phyloP scores from a whole-genome alignment of 345 rosid genomes.

The Pistacia atlantica region DNA sequence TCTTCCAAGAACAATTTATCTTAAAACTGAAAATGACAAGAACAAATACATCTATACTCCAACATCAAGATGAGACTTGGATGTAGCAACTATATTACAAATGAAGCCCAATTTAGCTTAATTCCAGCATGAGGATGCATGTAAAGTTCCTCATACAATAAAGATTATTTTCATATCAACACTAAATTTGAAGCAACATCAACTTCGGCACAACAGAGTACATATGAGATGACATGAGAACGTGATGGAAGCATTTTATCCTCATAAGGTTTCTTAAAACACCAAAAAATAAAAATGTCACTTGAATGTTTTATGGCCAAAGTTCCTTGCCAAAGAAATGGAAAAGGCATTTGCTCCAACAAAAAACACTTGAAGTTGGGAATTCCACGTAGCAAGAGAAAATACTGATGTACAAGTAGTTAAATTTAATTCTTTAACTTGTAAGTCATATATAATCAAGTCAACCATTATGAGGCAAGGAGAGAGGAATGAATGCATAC shows the following conservation, averaged over 20 bases:
- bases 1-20: neutral
- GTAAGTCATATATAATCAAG: conserved; percentile 2
- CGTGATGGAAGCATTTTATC: neutral
- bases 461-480: neutral
- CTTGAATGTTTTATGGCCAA: neutral
- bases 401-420: neutral
- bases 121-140: neutral
- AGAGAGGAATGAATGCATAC: conserved; percentile 5
- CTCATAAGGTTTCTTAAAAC: neutral
- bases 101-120: neutral
- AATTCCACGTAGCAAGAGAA: neutral
- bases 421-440: neutral
- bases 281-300: neutral
- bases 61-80: neutral
- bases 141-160: neutral
- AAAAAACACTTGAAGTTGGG: neutral
- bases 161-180: neutral
- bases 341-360: neutral
- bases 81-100: neutral
- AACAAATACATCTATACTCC: neutral
- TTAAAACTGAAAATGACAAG: neutral
- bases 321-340: too few relatives aligned
- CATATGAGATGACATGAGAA: neutral
- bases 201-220: neutral
- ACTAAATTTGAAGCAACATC: too few relatives aligned